These are phyloP conservation scores for Monosporascus sp. DNA, from an alignment of 2,329 filamentous ascomycete species.

Conservation along the genomic window DNA sequence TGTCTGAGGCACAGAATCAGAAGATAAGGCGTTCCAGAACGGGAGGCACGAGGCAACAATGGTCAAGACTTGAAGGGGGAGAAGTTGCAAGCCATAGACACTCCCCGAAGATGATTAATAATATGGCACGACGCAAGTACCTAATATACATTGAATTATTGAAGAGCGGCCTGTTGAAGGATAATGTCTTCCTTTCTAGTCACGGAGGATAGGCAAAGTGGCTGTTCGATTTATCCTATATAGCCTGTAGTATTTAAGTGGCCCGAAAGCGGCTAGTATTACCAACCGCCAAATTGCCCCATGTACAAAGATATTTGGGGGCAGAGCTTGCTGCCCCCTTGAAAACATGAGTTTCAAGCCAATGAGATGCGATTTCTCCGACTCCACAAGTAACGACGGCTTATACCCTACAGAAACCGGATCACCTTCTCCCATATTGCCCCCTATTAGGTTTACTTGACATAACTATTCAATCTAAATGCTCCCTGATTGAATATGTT, in stretches of 20 bases:
- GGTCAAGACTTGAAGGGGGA: too few relatives aligned
- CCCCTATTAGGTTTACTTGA: conserved; percentile 7
- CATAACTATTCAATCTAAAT: not conserved
- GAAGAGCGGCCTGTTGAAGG: too few relatives aligned
- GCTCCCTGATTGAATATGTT: not conserved
- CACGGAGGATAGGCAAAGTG: not conserved
- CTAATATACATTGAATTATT: too few relatives aligned
- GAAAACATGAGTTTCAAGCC: not conserved
- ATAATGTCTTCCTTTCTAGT: not conserved
- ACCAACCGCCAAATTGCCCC: conserved; percentile 6
- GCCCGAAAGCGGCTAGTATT: conserved; percentile 5
- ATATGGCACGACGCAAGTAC: too few relatives aligned
- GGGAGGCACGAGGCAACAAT: too few relatives aligned
- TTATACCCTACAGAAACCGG: conserved; percentile 4
- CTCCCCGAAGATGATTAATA: too few relatives aligned
- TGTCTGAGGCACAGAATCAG: too few relatives aligned
- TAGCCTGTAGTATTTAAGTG: conserved; percentile 18
- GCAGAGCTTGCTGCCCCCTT: conserved; percentile 2
- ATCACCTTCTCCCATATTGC: not conserved
- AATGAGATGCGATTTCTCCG: conserved; percentile 9
- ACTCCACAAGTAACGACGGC: conserved; percentile 8
- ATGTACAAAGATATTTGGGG: not conserved
- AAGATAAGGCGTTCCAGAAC: too few relatives aligned
- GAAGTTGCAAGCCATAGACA: too few relatives aligned
- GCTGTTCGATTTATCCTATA: conserved; percentile 13